Evolutionary conservation across 2,329 filamentous ascomycete species (phyloP), one percentile per base, ranked within the genome.

Genomic region (Nemania bipapillata): DNA sequence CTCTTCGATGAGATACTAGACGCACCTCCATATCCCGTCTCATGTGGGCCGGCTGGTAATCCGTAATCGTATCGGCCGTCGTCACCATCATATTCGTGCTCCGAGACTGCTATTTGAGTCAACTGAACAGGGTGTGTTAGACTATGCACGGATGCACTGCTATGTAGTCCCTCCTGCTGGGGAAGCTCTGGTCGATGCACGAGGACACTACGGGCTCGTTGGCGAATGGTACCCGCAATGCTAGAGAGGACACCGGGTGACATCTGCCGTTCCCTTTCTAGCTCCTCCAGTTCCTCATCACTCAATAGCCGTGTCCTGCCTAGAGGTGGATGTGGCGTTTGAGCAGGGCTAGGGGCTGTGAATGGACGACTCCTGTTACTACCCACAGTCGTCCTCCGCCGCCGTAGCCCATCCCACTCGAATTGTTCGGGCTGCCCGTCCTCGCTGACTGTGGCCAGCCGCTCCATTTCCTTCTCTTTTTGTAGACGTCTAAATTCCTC

Each of bases 361-460:
- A 79, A 78, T n/a, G 78, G 69, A 70, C 78, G 79, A 62, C 77
- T 79, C 56, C 80, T 73, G 52, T 79, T 74, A 68, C 83, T 85
- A 47, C 81, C 76, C 47, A 82, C 77, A 2, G 88, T 86, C 8
- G 87, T 89, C 73, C 86, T 85, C 49, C 96, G 87, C 74, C 94
- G 86, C 75, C 95, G 87, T 59, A 99, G 81, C 4, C 96, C 96
- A 80, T 98, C 96, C 90, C 94, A 99, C 80, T 98, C 94, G 70
- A 93, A 91, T 55, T 80, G 70, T 1, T 84, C 80, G 32, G 89
- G 58, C 5, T 69, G 84, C 26, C 94, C 93, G 72, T 93, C 89
- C 77, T 97, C 94, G 54, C 86, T 88, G 60, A 96, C 91, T 1
- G 92, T 87, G 65, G 90, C 89, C 78, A 97, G 90, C 54, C 84